Base-by-base conservation (phyloP, 2,329 filamentous ascomycete species). In the Lachnellula cervina region DNA sequence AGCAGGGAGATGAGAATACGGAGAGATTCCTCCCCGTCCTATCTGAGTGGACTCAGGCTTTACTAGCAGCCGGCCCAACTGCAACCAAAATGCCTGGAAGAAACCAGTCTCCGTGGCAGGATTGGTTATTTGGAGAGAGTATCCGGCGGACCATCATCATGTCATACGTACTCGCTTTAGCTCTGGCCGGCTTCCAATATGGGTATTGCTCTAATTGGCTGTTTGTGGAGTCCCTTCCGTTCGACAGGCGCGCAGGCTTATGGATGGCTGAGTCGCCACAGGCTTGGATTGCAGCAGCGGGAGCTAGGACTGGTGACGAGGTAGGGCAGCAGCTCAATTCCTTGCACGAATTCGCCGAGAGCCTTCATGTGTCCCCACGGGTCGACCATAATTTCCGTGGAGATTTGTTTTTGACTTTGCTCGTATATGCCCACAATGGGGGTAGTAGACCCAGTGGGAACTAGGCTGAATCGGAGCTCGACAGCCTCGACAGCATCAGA, bases 191-290 rank as follows among this genome's bases (percentile, higher is more conserved):
- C 37, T 57, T 49, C 37, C 53, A 50, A 23, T 49, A 54, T 16
- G 55, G 50, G n/a, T 57, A 57, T 51, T 57, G 55, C 51, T 57
- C 55, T 37, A 49, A 53, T 37, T 57, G 55, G 55, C 43, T 57
- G 19, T 57, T 57, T 50, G n/a, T 57, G 37, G 55, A 57, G 37
- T 57, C 55, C 16, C 55, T 57, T 38, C 55, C 55, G 40, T 57
- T 57, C 45, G 55, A 57, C 50, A 28, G 16, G 23, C 55, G 55
- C 38, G 32, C 51, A 50, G 55, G 55, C 25, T 44, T 57, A 25
- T 57, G 55, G 55, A 57, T 57, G 50, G 55, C 55, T 5, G 32
- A 50, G 28, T 53, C 50, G 4, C 55, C 55, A 32, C 55, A 57
- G 44, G 55, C 55, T 14, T 57, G 51, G 55, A 57, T 57, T 46